Evolutionary conservation across 306 rosid species (phyloP), one percentile per base, ranked within the genome.

Genomic region (Cicer yamashitae): DNA sequence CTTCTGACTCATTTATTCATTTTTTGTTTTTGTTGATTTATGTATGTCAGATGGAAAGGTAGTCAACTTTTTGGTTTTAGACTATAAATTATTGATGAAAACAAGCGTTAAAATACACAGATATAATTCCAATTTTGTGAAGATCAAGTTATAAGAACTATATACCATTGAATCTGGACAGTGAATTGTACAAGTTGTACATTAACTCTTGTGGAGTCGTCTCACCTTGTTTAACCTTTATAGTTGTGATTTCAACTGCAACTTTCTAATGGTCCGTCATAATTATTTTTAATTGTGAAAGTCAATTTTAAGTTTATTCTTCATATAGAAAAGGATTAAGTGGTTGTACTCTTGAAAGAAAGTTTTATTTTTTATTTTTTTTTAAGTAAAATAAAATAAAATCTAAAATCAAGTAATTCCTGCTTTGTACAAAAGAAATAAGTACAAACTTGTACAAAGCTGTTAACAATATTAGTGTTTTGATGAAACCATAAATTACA

Each of bases 91-190:
- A 14, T 15, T 13, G 43, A 5, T 18, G 70, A 34, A 67, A 67
- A n/a, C 15, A 48, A 41, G 51, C 58, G 67, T 80, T 65, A 51
- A 81, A 59, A 59, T 60, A 7, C 53, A 71, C 34, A 12, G 6
- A 18, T 5, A 9, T n/a, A 76, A 52, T 48, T 52, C 48, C 40
- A 44, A 61, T n/a, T 18, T 67, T 3, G 22, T 14, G 18, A 25
- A 57, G 37, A 45, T 53, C 14, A 50, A 34, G 48, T 20, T 44
- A 37, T 14, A 70, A 53, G 66, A 25, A 50, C 18, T 8, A 52
- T 70, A 43, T 70, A 65, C 12, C 74, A 17, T 62, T 50, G 51
- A 80, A 75, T 75, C 4, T 14, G 59, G 58, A 67, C 53, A 52
- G 37, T 17, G 50, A 48, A 7, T 74, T 81, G 73, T 52, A 53